phyloP scores from a whole-genome alignment of 805 yeast species.

The Monosporozyma unispora region DNA sequence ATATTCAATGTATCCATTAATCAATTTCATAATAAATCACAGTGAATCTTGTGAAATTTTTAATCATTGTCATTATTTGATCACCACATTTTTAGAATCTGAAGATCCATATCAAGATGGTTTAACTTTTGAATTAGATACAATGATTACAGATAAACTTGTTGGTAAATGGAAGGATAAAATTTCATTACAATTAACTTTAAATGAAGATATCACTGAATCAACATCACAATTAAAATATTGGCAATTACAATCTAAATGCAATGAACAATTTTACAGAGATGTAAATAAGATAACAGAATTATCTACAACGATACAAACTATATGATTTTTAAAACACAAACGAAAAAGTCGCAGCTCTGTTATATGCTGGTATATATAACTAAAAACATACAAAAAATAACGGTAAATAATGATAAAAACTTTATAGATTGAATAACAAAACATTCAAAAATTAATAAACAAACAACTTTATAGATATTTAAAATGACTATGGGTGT shows the following conservation, averaged over 20 bases:
- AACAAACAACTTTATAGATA: no score
- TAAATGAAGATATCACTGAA: slow-evolving; percentile 17
- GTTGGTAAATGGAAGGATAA: slow-evolving; percentile 22
- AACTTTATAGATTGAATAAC: no score
- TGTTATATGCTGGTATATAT: no score
- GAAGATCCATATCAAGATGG: slow-evolving; percentile 15
- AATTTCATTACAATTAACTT: slow-evolving; percentile 17
- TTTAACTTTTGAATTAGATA: slow-evolving; percentile 15
- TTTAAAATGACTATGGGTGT: no score
- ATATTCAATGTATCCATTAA: slow-evolving; percentile 15
- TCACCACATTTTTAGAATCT: slow-evolving; percentile 6
- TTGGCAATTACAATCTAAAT: slow-evolving; percentile 21
- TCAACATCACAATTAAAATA: slow-evolving; percentile 19
- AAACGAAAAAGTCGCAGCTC: no score
- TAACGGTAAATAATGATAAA: no score
- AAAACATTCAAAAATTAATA: no score
- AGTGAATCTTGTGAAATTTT: slow-evolving; percentile 11
- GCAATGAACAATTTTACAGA: slow-evolving; percentile 17
- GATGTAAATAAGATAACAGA: slow-evolving; percentile 10
- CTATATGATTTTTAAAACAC: slow-evolving; percentile 5
- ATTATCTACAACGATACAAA: neutral
- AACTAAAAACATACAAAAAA: no score
- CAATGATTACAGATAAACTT: slow-evolving; percentile 14
- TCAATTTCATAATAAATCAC: slow-evolving; percentile 12
- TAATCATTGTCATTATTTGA: slow-evolving; percentile 17